These are phyloP conservation scores for Juncus effusus DNA, from an alignment of 176 grass and related monocot species.

Conservation along the genomic window DNA sequence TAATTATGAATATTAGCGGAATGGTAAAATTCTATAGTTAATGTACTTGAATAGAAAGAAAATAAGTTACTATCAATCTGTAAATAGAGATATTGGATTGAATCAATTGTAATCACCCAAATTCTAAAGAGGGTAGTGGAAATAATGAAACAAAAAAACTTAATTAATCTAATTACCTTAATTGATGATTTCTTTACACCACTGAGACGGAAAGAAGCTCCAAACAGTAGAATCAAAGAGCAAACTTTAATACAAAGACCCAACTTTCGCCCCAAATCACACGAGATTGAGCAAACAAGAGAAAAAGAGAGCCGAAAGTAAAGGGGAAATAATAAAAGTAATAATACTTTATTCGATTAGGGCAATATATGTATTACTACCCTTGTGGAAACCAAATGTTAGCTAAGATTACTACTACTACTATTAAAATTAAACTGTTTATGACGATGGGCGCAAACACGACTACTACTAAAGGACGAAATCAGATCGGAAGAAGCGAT, in stretches of 20 bases:
- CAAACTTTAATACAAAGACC: not conserved
- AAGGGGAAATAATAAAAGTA: slow-evolving; percentile 21
- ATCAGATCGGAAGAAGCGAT: not conserved
- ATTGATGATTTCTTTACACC: not conserved
- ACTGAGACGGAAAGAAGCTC: not conserved
- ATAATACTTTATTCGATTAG: not conserved
- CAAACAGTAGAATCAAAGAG: not conserved
- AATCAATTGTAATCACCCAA: too few species aligned
- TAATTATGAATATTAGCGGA: too few species aligned
- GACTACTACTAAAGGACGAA: not conserved
- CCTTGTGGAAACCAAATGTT: slow-evolving; percentile 43
- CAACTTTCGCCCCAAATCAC: slow-evolving; percentile 23
- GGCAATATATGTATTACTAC: slow-evolving; percentile 2
- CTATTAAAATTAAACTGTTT: slow-evolving; percentile 52
- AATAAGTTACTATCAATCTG: too few species aligned
- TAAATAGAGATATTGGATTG: too few species aligned
- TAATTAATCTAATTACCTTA: slow-evolving; percentile 16
- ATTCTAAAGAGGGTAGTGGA: not conserved
- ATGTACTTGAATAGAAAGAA: too few species aligned
- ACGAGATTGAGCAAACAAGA: slow-evolving; percentile 38
- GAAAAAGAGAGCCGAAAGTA: slow-evolving; percentile 19
- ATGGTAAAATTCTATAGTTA: too few species aligned
- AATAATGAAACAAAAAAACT: not conserved
- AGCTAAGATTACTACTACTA: slow-evolving; percentile 60
- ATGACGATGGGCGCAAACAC: slow-evolving; percentile 45